phyloP scores from a whole-genome alignment of 148 eudicot genomes.

The Camellia granthamiana region DNA sequence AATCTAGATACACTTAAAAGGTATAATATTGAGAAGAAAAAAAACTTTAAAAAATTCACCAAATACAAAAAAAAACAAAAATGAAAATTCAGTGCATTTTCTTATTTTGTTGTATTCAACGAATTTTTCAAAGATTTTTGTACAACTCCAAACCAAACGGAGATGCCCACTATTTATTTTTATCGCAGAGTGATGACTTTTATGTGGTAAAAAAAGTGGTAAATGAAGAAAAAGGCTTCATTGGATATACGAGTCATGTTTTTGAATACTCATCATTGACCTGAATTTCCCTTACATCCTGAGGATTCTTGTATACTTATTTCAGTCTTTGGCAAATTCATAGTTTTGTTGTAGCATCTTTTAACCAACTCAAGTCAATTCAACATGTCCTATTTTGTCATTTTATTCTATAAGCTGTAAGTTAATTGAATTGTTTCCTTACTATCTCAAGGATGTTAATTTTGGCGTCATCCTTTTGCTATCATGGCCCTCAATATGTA shows the following conservation, averaged over 20 bases:
- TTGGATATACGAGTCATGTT: not conserved
- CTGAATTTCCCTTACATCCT: not conserved
- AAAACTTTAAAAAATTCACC: too few species aligned
- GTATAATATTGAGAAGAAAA: too few species aligned
- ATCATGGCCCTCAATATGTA: not conserved
- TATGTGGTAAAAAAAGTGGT: conserved; percentile 16
- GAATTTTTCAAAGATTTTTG: too few species aligned
- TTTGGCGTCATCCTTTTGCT: not conserved
- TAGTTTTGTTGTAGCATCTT: not conserved
- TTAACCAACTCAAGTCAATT: not conserved
- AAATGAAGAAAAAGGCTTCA: conserved; percentile 7
- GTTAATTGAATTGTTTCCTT: not conserved
- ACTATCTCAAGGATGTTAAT: not conserved
- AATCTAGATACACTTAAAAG: too few species aligned
- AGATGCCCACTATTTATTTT: too few species aligned
- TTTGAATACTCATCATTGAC: too few species aligned
- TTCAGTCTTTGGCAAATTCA: conserved; percentile 21
- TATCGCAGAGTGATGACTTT: too few species aligned
- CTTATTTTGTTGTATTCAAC: too few species aligned
- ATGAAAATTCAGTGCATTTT: too few species aligned
- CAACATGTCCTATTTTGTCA: not conserved
- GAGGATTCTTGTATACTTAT: conserved; percentile 9
- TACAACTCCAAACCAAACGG: too few species aligned
- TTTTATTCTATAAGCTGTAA: not conserved
- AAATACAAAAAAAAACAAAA: too few species aligned